Percentiles rank a stretch among this genome's conserved stretches.
These are phyloP conservation scores for Cinnamomum micranthum DNA, from an alignment of 164 flowering plant species.

Conservation along the genomic window DNA sequence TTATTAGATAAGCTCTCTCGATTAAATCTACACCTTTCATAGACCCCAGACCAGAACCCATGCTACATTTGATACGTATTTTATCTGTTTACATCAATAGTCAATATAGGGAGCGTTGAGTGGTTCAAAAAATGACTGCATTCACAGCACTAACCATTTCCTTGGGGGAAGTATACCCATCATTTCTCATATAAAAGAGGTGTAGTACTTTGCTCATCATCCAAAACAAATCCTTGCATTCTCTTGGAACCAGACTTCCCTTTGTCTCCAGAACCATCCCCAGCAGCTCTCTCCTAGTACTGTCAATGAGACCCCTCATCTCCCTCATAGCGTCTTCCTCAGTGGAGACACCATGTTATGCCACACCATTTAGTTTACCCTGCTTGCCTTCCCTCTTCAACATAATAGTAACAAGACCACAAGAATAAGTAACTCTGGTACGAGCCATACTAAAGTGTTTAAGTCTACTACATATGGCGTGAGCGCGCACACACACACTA, in stretches of 20 bases:
- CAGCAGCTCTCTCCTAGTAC: constrained; percentile 35
- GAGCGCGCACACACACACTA: too few relatives aligned
- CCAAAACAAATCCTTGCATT: constrained; percentile 85
- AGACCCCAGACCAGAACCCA: too few relatives aligned
- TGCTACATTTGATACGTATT: background rate
- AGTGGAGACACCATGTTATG: constrained; percentile 22
- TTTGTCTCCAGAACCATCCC: constrained; percentile 49
- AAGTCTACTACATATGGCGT: too few relatives aligned
- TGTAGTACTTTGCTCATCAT: constrained; percentile 65
- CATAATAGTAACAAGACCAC: background rate
- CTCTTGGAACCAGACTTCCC: constrained; percentile 55
- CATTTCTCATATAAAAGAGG: constrained; percentile 48
- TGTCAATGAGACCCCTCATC: constrained; percentile 25
- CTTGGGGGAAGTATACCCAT: constrained; percentile 56
- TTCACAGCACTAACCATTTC: constrained; percentile 48
- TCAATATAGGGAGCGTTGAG: constrained; percentile 2
- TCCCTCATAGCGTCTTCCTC: constrained; percentile 61
- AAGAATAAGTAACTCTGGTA: background rate
- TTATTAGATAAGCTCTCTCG: too few relatives aligned
- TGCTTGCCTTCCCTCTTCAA: constrained; percentile 29
- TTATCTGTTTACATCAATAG: background rate
- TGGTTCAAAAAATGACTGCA: constrained; percentile 31
- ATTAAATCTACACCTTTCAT: too few relatives aligned
- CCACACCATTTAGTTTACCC: constrained; percentile 70
- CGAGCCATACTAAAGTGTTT: too few relatives aligned